Evolutionary conservation across 2,329 filamentous ascomycete species (phyloP).

Genomic region (Phoma sp.): DNA sequence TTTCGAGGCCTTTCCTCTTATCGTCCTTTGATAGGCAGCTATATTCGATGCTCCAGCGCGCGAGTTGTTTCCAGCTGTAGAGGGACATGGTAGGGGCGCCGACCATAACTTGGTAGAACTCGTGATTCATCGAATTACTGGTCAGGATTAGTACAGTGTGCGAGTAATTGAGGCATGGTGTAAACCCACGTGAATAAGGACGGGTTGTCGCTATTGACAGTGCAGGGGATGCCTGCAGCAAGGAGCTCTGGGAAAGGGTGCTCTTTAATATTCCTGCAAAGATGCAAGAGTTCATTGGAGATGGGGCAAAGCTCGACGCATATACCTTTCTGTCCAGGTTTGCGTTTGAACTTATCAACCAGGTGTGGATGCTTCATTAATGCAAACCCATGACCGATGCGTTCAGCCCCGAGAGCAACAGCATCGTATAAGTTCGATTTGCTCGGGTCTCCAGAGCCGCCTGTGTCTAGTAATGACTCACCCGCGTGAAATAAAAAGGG

Average conservation of each 20-base stretch:
- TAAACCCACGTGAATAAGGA: slow-evolving; percentile 69
- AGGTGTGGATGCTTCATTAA: slow-evolving; percentile 68
- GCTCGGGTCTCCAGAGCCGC: slow-evolving; percentile 64
- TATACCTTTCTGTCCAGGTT: slow-evolving; percentile 49
- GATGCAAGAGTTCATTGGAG: slow-evolving; percentile 76
- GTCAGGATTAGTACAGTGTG: too few species aligned
- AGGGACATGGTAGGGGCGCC: slow-evolving; percentile 72
- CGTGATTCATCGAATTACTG: slow-evolving; percentile 75
- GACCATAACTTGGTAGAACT: slow-evolving; percentile 79
- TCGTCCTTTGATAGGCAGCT: slow-evolving; percentile 55
- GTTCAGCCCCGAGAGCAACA: slow-evolving; percentile 69
- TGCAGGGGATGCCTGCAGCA: slow-evolving; percentile 76
- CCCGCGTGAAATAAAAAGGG: slow-evolving; percentile 81
- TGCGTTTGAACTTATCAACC: slow-evolving; percentile 67
- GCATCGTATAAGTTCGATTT: slow-evolving; percentile 73
- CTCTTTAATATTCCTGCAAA: slow-evolving; percentile 70
- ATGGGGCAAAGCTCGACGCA: slow-evolving; percentile 81
- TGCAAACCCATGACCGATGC: slow-evolving; percentile 78
- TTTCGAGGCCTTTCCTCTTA: slow-evolving; percentile 58
- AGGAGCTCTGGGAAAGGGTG: slow-evolving; percentile 73
- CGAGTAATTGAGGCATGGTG: too few species aligned
- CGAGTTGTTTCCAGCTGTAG: slow-evolving; percentile 73
- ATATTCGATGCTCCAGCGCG: slow-evolving; percentile 56
- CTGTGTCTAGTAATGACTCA: slow-evolving; percentile 71
- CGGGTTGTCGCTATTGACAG: slow-evolving; percentile 77